Percentiles rank a stretch among this genome's conserved stretches.
Evolutionary conservation across 306 rosid genomes (phyloP).

Genomic region (Prunus campanulata): DNA sequence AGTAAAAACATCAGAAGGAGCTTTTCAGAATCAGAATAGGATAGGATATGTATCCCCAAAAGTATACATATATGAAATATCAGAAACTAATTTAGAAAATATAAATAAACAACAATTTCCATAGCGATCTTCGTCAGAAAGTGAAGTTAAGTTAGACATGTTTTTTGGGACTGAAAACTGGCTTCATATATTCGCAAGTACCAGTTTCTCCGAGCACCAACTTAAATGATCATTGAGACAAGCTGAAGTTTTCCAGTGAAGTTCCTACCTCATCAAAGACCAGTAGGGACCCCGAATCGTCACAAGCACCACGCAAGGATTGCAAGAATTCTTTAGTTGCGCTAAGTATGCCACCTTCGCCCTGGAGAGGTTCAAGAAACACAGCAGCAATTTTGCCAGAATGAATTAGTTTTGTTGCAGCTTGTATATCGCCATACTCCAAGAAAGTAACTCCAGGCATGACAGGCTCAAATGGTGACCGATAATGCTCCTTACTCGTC

Average conservation of each 20-base stretch:
- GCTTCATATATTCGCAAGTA: neutral
- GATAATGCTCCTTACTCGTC: conserved; percentile 11
- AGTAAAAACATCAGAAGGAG: neutral
- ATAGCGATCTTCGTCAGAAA: too few relatives aligned
- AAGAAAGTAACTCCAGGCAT: conserved; percentile 21
- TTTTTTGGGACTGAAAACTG: neutral
- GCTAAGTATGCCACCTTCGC: conserved; percentile 27
- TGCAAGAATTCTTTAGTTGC: conserved; percentile 80
- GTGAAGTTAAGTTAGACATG: too few relatives aligned
- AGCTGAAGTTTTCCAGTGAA: neutral
- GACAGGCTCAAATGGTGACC: conserved; percentile 20
- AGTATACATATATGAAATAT: neutral
- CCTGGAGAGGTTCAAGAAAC: conserved; percentile 20
- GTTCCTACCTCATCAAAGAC: conserved; percentile 80
- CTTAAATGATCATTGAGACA: neutral
- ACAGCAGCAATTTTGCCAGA: conserved; percentile 16
- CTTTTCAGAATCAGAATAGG: neutral
- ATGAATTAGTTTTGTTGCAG: neutral
- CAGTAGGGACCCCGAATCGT: conserved; percentile 69
- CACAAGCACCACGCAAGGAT: conserved; percentile 65
- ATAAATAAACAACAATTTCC: neutral
- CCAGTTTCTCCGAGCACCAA: neutral
- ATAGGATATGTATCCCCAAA: neutral
- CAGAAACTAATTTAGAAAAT: too few relatives aligned
- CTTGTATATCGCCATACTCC: conserved; percentile 8